Conservation (phyloP, 257 asterid genomes). For the Thymus quinquecostatus region DNA sequence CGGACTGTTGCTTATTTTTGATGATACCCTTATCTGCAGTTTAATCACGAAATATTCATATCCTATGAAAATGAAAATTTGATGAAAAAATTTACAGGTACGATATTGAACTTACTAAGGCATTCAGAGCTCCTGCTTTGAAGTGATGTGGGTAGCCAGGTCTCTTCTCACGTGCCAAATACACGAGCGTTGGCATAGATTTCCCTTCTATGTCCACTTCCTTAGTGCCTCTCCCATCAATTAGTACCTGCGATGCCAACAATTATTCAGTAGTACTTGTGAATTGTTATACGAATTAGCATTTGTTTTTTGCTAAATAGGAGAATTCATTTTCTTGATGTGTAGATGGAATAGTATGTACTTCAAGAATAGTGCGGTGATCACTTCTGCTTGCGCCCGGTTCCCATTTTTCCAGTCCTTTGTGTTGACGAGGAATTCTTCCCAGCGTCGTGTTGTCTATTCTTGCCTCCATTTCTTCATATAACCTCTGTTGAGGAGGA, state of each 20-base stretch:
- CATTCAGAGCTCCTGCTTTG: conserved; percentile 29
- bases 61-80: neutral
- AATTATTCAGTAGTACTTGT: too few species aligned
- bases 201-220: conserved; percentile 11
- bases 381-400: neutral
- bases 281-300: too few species aligned
- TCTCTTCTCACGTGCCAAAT: conserved; percentile 27
- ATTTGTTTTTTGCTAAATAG: too few species aligned
- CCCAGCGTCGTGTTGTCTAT: neutral
- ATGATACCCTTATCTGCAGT: conserved; percentile 28
- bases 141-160: conserved; percentile 17
- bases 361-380: conserved; percentile 22
- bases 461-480: conserved; percentile 17
- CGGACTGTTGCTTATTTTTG: conserved; percentile 8
- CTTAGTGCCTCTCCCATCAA: conserved; percentile 10
- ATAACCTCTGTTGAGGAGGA: neutral
- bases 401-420: conserved; percentile 15
- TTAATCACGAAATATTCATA: neutral
- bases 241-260: neutral
- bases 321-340: neutral
- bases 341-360: neutral
- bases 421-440: conserved; percentile 15
- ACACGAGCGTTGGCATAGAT: conserved; percentile 21
- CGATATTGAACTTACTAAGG: conserved; percentile 4
- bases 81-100: neutral